Conservation (phyloP, 2,329 filamentous ascomycete species). For the Ascochyta clinopodiicola region DNA sequence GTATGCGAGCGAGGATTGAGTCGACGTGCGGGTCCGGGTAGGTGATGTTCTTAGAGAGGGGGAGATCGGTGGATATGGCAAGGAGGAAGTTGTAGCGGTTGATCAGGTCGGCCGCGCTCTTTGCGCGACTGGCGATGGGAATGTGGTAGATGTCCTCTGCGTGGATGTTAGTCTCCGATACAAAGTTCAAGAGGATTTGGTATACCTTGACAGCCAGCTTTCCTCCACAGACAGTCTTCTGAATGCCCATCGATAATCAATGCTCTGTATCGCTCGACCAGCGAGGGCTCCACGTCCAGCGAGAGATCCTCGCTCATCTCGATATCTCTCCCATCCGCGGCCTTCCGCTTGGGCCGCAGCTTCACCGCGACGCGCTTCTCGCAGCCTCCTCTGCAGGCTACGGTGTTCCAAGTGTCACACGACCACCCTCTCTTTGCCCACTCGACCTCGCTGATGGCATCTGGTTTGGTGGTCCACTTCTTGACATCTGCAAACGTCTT, state of each 20-base stretch:
- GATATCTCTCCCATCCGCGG: conserved; percentile 52
- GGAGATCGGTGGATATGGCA: conserved; percentile 42
- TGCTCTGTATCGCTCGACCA: conserved; percentile 78
- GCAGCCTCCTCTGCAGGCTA: conserved; percentile 81
- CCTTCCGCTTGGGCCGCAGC: conserved; percentile 63
- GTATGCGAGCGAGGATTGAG: conserved; percentile 35
- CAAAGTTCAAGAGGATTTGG: not conserved
- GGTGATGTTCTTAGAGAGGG: conserved; percentile 41
- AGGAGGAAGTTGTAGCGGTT: conserved; percentile 50
- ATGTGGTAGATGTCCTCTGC: conserved; percentile 70
- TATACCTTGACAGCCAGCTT: conserved; percentile 83
- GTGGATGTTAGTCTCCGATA: conserved; percentile 24
- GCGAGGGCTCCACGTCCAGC: conserved; percentile 61
- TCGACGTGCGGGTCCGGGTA: conserved; percentile 39
- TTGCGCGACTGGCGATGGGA: conserved; percentile 48
- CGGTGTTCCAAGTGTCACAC: conserved; percentile 75
- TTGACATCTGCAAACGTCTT: conserved; percentile 91
- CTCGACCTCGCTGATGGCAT: conserved; percentile 83
- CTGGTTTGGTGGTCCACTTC: conserved; percentile 91
- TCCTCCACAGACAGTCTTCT: conserved; percentile 84
- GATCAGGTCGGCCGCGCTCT: conserved; percentile 48
- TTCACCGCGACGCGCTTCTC: conserved; percentile 84
- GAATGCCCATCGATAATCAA: conserved; percentile 78
- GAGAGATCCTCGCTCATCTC: conserved; percentile 58
- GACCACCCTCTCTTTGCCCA: conserved; percentile 96